Evolutionary conservation across 2,329 filamentous ascomycete genomes (phyloP), one percentile per base, ranked within the genome.

Genomic region (Calonectria naviculata): DNA sequence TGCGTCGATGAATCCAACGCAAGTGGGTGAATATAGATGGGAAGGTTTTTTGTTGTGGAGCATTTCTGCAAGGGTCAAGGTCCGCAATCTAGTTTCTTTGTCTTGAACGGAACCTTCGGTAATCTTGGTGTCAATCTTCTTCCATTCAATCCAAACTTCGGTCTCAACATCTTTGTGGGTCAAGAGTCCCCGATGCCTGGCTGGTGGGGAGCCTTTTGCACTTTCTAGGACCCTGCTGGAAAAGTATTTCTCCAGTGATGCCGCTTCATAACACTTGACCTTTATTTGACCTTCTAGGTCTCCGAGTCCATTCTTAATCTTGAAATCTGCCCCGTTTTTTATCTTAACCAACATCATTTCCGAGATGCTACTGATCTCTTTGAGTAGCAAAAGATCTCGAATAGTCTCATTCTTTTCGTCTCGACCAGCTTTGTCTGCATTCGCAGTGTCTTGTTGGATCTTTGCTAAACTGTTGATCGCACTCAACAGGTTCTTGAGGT

Each of bases 81-180:
- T 65, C 13, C 61, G 44, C 44, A 65, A 36, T 13, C 46, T 65
- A 17, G 42, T 38, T 21, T 65, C 61, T 7, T 65, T 65, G 29
- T 65, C 46, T 31, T 65, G 21, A 19, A 19, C 19, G 26, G 44
- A 49, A 8, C 61, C 61, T 52, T 54, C 8, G 15, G 15, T 8
- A 24, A 52, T 52, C 7, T 47, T 13, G 34, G 15, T 28, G 17
- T 29, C 21, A 2, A 29, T 26, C 29, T 31, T 52, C 21, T 28
- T 65, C 61, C 61, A 49, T 31, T 65, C 61, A 29, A 65, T 65
- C 61, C 61, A 65, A 41, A 52, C 61, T 28, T 65, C 29, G 7
- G 49, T 15, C 6, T 52, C n/a, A 21, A 8, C 15, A 4, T 41
- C 61, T 41, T 41, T 26, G 5, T 52, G 10, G 13, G 3, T 38